phyloP scores from a whole-genome alignment of 2,329 filamentous ascomycete species.

The Aspergillus sclerotialis region DNA sequence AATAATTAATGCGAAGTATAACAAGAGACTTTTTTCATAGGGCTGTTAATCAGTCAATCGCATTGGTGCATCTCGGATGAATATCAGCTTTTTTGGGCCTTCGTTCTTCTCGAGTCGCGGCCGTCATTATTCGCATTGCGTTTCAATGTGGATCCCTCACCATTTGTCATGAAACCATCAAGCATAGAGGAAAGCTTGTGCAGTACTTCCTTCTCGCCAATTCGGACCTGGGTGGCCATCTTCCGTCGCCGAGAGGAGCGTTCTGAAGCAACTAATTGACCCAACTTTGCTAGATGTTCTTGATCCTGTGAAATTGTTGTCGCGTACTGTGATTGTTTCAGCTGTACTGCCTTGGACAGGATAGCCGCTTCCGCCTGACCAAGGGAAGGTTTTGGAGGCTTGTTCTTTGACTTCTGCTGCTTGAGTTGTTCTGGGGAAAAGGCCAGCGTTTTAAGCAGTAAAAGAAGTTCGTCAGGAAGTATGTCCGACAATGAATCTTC shows the following conservation, averaged over 20 bases:
- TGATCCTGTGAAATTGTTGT: constrained; percentile 49
- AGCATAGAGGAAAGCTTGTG: constrained; percentile 44
- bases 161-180: constrained; percentile 13
- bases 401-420: constrained; percentile 27
- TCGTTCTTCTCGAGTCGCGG: constrained; percentile 20
- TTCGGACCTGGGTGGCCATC: constrained; percentile 62
- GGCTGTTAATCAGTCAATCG: constrained; percentile 5
- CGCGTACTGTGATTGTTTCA: constrained; percentile 41
- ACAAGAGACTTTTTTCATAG: constrained; percentile 14
- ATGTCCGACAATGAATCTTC: constrained; percentile 24
- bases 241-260: constrained; percentile 27
- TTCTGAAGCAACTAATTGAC: constrained; percentile 27
- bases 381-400: constrained; percentile 28
- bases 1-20: constrained; percentile 26
- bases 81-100: constrained; percentile 17
- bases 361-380: constrained; percentile 21
- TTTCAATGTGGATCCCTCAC: constrained; percentile 19
- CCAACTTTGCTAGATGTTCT: constrained; percentile 30
- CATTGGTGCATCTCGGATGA: constrained; percentile 2
- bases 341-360: constrained; percentile 26
- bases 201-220: constrained; percentile 66
- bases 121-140: constrained; percentile 18
- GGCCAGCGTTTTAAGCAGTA: constrained; percentile 30
- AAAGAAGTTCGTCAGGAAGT: constrained; percentile 32
- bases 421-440: constrained; percentile 26